These are phyloP conservation scores for California macrophylla DNA, from an alignment of 441 rosid genomes.

Conservation along the genomic window DNA sequence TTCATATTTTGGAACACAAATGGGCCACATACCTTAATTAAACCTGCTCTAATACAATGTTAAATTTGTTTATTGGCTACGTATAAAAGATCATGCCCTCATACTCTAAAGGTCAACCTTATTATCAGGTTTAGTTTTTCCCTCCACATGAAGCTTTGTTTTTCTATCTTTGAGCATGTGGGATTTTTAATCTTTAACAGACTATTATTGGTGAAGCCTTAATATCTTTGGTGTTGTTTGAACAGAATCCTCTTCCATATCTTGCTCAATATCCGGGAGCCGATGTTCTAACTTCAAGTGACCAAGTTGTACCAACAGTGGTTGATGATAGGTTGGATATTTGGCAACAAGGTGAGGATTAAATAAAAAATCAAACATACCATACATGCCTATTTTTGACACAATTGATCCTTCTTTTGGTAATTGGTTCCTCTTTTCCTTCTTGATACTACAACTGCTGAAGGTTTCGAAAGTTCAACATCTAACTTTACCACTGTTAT, in stretches of 20 bases:
- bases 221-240: constrained; percentile 20
- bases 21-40: background rate
- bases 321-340: constrained; percentile 85
- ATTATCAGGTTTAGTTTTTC: background rate
- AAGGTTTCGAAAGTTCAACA: background rate
- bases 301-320: constrained; percentile 91
- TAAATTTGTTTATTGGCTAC: background rate
- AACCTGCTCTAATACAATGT: background rate
- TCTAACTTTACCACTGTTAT: background rate
- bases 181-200: background rate
- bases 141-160: constrained; percentile 3
- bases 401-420: background rate
- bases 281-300: constrained; percentile 91
- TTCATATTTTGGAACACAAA: background rate
- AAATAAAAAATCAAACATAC: background rate
- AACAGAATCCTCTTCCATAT: constrained; percentile 90
- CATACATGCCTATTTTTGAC: background rate
- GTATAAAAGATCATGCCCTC: background rate
- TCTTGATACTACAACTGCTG: constrained; percentile 1
- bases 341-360: constrained; percentile 84
- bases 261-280: constrained; percentile 92
- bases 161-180: background rate
- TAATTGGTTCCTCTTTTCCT: background rate
- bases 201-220: constrained; percentile 12
- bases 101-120: background rate